Evolutionary conservation across 1,139 yeast species (phyloP).

Genomic region (Zygoascus sp.): DNA sequence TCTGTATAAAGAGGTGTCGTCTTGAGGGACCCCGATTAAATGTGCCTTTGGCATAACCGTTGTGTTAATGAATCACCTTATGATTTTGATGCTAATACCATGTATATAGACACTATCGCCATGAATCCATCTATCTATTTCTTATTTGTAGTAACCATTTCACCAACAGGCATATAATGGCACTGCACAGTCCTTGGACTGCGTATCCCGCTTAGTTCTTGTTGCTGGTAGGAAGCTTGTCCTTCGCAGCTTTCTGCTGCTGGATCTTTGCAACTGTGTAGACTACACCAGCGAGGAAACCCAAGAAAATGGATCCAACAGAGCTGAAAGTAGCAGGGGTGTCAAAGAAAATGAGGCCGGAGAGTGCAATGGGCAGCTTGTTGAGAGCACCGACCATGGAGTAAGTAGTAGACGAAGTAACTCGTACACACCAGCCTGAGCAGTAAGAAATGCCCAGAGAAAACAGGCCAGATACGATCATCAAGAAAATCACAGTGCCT

Average conservation of each 20-base stretch:
- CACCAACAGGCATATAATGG: too few relatives aligned
- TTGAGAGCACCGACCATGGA: constrained; percentile 99
- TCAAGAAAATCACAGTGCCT: constrained; percentile 64
- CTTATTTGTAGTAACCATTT: too few relatives aligned
- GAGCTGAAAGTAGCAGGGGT: constrained; percentile 93
- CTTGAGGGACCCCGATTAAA: too few relatives aligned
- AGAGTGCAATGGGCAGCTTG: constrained; percentile 93
- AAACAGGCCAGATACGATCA: constrained; percentile 88
- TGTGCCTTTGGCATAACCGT: too few relatives aligned
- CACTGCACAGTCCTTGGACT: too few relatives aligned
- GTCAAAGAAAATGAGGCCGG: constrained; percentile 90
- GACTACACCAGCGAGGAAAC: constrained; percentile 90
- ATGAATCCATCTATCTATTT: too few relatives aligned
- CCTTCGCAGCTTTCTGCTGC: constrained; percentile 51
- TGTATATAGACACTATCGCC: too few relatives aligned
- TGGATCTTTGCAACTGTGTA: constrained; percentile 88
- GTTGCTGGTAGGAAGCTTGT: constrained; percentile 31
- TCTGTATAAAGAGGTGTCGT: not conserved
- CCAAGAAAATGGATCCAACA: constrained; percentile 82
- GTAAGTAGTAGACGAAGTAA: constrained; percentile 95
- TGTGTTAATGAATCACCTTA: too few relatives aligned
- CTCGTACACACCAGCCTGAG: constrained; percentile 99
- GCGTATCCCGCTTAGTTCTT: too few relatives aligned
- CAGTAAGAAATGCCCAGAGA: constrained; percentile 97
- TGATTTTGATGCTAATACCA: too few relatives aligned